Evolutionary conservation across 2,329 filamentous ascomycete species (phyloP).

Genomic region (Coniochaeta hoffmannii): DNA sequence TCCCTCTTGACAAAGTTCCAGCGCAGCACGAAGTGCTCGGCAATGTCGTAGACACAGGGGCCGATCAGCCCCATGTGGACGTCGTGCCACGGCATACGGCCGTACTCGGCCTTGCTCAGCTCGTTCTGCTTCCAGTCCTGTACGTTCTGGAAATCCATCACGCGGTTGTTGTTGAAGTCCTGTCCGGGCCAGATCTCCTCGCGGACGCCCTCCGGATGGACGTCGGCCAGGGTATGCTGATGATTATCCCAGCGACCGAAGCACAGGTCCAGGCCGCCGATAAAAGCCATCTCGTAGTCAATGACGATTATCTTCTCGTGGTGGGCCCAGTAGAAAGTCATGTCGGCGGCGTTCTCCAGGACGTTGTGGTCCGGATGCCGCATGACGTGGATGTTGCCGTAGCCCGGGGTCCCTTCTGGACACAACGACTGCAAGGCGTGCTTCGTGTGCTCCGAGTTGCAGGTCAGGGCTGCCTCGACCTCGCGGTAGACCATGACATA

Average conservation of each 20-base stretch:
- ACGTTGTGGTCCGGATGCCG: slow-evolving; percentile 94
- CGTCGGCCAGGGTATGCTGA: slow-evolving; percentile 79
- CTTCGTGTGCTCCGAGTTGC: slow-evolving; percentile 91
- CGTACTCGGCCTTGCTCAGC: slow-evolving; percentile 81
- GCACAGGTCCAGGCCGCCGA: slow-evolving; percentile 89
- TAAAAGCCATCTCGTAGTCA: slow-evolving; percentile 84
- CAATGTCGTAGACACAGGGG: slow-evolving; percentile 86
- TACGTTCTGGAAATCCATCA: slow-evolving; percentile 92
- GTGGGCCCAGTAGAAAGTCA: slow-evolving; percentile 97
- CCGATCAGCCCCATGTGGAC: slow-evolving; percentile 88
- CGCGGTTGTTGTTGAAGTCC: slow-evolving; percentile 95
- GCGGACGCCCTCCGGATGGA: slow-evolving; percentile 74
- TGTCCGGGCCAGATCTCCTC: slow-evolving; percentile 91
- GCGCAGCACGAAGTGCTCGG: slow-evolving; percentile 86
- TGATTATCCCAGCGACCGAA: slow-evolving; percentile 91
- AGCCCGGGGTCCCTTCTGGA: slow-evolving; percentile 70
- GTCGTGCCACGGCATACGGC: slow-evolving; percentile 98
- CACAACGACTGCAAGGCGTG: slow-evolving; percentile 73
- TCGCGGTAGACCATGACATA: slow-evolving; percentile 92
- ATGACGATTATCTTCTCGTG: slow-evolving; percentile 98
- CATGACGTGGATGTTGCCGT: slow-evolving; percentile 84
- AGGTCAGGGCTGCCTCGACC: slow-evolving; percentile 72
- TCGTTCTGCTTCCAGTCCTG: slow-evolving; percentile 91
- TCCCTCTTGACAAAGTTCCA: slow-evolving; percentile 98
- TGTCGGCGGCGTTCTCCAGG: slow-evolving; percentile 86